Conservation (phyloP, 768 basidiomycete genomes). For the Pleurotus giganteus region DNA sequence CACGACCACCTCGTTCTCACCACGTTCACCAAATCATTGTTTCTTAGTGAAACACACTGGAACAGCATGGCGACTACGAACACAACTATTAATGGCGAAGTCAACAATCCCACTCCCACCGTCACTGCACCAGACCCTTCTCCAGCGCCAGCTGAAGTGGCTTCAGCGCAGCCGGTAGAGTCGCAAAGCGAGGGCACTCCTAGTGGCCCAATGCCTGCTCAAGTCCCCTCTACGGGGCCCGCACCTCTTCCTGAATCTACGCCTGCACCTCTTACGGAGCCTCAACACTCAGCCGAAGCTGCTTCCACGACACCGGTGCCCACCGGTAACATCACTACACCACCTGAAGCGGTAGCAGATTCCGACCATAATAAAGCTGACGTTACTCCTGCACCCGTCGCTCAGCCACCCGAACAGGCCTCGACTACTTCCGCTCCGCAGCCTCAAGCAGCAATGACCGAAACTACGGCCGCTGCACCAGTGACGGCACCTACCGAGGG, state of each 20-base stretch:
- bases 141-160: neutral
- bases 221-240: neutral
- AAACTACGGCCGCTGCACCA: constrained; percentile 12
- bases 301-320: neutral
- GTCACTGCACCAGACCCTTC: neutral
- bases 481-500: constrained; percentile 11
- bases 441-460: constrained; percentile 9
- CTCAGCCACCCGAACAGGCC: constrained; percentile 1
- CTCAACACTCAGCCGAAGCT: neutral
- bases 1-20: neutral
- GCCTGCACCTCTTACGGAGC: neutral
- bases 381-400: neutral
- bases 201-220: neutral
- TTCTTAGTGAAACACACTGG: neutral
- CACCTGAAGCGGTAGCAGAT: constrained; percentile 8
- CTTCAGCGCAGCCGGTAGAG: neutral
- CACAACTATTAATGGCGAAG: neutral
- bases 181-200: neutral
- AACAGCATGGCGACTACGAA: neutral
- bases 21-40: neutral
- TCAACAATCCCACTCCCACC: neutral
- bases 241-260: constrained; percentile 4
- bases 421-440: constrained; percentile 10
- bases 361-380: too few species aligned
- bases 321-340: neutral